Evolutionary conservation across 78 protist genomes (phyloP).

Genomic region (Dictyostelium capitatum): DNA sequence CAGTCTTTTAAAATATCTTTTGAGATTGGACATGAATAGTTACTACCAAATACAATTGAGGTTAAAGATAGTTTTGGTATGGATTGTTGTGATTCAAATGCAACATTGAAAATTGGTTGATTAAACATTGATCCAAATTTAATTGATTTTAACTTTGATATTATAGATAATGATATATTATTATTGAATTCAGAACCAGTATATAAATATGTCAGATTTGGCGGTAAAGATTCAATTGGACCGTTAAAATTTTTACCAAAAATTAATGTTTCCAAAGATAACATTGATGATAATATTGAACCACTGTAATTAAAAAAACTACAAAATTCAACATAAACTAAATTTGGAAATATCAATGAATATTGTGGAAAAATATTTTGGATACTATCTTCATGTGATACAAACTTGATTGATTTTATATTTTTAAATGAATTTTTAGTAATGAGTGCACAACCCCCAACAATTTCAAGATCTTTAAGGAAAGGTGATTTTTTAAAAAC

Average conservation of each 20-base stretch:
- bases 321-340: not conserved
- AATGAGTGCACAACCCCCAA: not conserved
- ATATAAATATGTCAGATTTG: not conserved
- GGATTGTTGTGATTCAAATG: too few species aligned
- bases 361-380: too few species aligned
- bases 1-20: too few species aligned
- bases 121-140: not conserved
- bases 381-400: too few species aligned
- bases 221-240: not conserved
- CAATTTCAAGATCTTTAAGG: not conserved
- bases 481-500: not conserved
- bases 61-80: too few species aligned
- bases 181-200: too few species aligned
- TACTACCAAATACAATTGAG: not conserved
- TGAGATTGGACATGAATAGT: not conserved
- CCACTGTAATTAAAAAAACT: not conserved
- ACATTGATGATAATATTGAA: not conserved
- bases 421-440: too few species aligned
- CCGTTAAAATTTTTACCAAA: not conserved
- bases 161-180: too few species aligned
- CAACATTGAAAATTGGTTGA: too few species aligned
- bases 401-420: too few species aligned
- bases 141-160: not conserved
- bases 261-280: not conserved
- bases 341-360: not conserved